Evolutionary conservation across 2,329 filamentous ascomycete genomes (phyloP).

Genomic region (Paraphaeosphaeria sporulosa): DNA sequence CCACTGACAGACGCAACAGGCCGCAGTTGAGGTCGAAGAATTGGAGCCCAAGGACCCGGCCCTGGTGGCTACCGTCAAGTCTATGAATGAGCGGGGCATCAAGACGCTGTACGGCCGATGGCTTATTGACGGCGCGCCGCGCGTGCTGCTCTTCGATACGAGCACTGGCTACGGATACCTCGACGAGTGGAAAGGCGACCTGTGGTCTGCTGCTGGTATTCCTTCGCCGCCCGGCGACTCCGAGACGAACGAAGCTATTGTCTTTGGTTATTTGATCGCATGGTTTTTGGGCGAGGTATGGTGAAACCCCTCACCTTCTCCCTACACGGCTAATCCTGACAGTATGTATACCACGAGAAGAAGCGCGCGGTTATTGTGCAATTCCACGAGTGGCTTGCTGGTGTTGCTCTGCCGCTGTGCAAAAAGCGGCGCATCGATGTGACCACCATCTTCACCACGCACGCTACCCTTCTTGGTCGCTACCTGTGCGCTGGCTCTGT

Average conservation of each 20-base stretch:
- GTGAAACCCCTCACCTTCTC: conserved; percentile 29
- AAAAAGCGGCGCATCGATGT: conserved; percentile 96
- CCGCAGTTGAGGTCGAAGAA: conserved; percentile 96
- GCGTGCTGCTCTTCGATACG: conserved; percentile 93
- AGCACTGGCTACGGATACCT: conserved; percentile 90
- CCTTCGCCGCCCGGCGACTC: conserved; percentile 91
- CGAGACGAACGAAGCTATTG: conserved; percentile 96
- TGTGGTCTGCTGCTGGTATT: conserved; percentile 92
- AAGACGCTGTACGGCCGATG: conserved; percentile 92
- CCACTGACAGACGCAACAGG: conserved; percentile 60
- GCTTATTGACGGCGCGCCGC: conserved; percentile 95
- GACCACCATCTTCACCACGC: conserved; percentile 98
- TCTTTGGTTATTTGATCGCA: conserved; percentile 95
- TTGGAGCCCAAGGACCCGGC: conserved; percentile 83
- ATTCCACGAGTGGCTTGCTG: conserved; percentile 98
- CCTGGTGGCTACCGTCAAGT: conserved; percentile 81
- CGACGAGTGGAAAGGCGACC: conserved; percentile 95
- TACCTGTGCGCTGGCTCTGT: conserved; percentile 97
- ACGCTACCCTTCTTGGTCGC: conserved; percentile 91
- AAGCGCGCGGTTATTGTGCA: conserved; percentile 93
- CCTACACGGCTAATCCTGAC: background rate
- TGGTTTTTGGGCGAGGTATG: conserved; percentile 97
- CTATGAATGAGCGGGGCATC: conserved; percentile 92
- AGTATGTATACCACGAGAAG: conserved; percentile 92
- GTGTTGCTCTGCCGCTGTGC: conserved; percentile 88